phyloP scores from a whole-genome alignment of 768 basidiomycete species.

The Tubosaeta sp. region DNA sequence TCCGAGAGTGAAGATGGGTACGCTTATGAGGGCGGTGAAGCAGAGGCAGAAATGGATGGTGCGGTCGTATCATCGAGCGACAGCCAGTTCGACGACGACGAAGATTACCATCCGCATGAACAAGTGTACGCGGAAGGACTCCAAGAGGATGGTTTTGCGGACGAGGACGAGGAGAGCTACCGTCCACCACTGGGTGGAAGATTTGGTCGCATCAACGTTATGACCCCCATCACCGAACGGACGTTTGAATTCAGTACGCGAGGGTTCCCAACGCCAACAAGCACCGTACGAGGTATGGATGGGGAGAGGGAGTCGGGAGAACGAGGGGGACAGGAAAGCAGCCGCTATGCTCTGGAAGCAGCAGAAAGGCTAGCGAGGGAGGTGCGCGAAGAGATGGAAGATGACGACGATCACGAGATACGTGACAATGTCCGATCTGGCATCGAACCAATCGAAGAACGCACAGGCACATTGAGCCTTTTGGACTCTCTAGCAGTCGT shows the following conservation, averaged over 20 bases:
- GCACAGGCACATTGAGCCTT: slow-evolving; percentile 61
- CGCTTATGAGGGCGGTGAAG: slow-evolving; percentile 26
- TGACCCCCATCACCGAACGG: slow-evolving; percentile 97
- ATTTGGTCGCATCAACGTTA: slow-evolving; percentile 81
- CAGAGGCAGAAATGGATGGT: slow-evolving; percentile 24
- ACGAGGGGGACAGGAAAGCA: slow-evolving; percentile 28
- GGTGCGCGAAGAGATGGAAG: slow-evolving; percentile 24
- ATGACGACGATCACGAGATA: slow-evolving; percentile 8
- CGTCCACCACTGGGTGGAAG: slow-evolving; percentile 61
- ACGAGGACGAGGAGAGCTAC: slow-evolving; percentile 30
- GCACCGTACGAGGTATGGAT: slow-evolving; percentile 39
- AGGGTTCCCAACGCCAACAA: slow-evolving; percentile 34
- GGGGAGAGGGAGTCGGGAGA: slow-evolving; percentile 19
- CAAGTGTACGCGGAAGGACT: slow-evolving; percentile 19
- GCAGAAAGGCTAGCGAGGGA: slow-evolving; percentile 60
- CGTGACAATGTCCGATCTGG: slow-evolving; percentile 5
- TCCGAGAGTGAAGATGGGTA: slow-evolving; percentile 35
- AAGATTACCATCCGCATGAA: slow-evolving; percentile 19
- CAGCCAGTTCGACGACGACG: slow-evolving; percentile 31
- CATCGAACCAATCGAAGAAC: slow-evolving; percentile 46
- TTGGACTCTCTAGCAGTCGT: slow-evolving; percentile 58
- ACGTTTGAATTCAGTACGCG: slow-evolving; percentile 82
- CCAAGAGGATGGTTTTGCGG: slow-evolving; percentile 27
- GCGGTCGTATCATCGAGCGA: slow-evolving; percentile 28
- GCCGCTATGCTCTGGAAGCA: slow-evolving; percentile 44